Conservation (phyloP, 495 filamentous ascomycete genomes). For the Sabuloglossum arenarium region DNA sequence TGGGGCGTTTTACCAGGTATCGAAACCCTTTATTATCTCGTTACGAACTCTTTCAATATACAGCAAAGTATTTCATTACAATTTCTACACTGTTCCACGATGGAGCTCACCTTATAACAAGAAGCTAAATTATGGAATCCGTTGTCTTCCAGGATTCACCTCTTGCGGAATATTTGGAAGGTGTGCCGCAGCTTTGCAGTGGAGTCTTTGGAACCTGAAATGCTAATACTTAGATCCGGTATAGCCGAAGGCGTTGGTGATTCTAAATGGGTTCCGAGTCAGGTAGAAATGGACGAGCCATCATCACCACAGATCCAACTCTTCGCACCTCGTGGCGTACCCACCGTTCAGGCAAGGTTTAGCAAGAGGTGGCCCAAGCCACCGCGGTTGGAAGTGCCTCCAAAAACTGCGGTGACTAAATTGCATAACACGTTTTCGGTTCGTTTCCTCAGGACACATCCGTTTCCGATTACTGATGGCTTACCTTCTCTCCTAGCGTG, state of each 20-base stretch:
- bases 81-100: conserved; percentile 13
- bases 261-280: background rate
- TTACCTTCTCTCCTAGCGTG: conserved; percentile 17
- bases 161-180: conserved; percentile 82
- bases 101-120: conserved; percentile 10
- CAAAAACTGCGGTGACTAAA: conserved; percentile 25
- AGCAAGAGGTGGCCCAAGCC: conserved; percentile 41
- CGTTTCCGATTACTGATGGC: background rate
- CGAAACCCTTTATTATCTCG: background rate
- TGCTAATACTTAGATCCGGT: conserved; percentile 13
- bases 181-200: conserved; percentile 24
- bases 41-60: conserved; percentile 1
- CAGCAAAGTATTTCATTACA: background rate
- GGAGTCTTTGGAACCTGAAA: conserved; percentile 8
- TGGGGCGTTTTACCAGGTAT: no score
- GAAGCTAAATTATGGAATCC: conserved; percentile 51
- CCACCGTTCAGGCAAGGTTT: conserved; percentile 43
- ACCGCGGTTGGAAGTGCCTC: conserved; percentile 34
- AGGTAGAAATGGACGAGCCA: background rate
- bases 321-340: conserved; percentile 58
- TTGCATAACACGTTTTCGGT: conserved; percentile 36
- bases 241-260: conserved; percentile 28
- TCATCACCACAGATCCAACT: conserved; percentile 11
- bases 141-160: conserved; percentile 80
- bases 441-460: conserved; percentile 2